Evolutionary conservation across 148 eudicot species (phyloP).

Genomic region (Arbutus unedo): DNA sequence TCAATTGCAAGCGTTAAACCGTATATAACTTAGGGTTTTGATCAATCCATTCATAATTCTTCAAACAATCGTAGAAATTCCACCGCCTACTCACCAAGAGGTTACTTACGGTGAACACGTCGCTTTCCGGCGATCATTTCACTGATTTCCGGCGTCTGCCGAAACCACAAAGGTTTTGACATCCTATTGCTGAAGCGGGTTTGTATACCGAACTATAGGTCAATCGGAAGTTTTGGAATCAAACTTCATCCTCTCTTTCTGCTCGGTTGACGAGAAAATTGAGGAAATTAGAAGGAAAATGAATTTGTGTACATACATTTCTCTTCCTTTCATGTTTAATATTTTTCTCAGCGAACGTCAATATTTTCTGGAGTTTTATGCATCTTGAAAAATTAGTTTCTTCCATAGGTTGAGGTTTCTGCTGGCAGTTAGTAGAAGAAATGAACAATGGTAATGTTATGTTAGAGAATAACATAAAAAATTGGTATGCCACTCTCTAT

Average conservation of each 20-base stretch:
- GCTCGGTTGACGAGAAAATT: not conserved
- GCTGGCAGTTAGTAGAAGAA: not conserved
- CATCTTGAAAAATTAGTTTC: not conserved
- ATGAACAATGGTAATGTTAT: not conserved
- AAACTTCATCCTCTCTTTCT: constrained; percentile 3
- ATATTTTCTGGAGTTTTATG: not conserved
- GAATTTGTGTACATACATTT: not conserved
- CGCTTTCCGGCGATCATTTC: not conserved
- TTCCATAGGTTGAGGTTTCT: not conserved
- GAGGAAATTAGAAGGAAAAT: not conserved
- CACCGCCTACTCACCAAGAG: not conserved
- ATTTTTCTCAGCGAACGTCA: not conserved
- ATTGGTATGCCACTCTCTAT: not conserved
- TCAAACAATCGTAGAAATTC: not conserved
- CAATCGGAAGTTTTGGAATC: not conserved
- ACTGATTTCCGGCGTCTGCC: not conserved
- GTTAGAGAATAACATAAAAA: not conserved
- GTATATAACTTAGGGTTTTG: not conserved
- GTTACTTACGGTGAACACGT: not conserved
- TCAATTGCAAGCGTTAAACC: not conserved
- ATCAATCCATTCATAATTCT: not conserved
- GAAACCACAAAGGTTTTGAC: not conserved
- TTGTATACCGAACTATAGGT: not conserved
- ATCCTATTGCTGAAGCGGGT: not conserved
- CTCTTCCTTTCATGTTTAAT: not conserved